Conservation (phyloP, 148 eudicot genomes). For the Nepenthes mirabilis region DNA sequence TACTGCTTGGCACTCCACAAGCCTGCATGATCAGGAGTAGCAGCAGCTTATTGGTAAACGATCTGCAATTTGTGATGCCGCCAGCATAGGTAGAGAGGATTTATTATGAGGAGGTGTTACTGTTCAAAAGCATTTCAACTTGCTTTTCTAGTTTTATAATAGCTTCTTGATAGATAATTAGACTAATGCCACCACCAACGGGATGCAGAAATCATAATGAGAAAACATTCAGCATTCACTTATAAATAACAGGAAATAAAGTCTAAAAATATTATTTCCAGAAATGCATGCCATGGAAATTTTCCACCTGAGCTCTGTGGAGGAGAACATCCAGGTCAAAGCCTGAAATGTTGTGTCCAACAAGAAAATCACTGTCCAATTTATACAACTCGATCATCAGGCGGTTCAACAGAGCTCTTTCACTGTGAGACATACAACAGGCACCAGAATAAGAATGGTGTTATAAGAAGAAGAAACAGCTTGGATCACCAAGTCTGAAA, state of each 20-base stretch:
- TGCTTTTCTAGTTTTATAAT: too few relatives aligned
- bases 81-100: too few relatives aligned
- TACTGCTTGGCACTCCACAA: slow-evolving; percentile 57
- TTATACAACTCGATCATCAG: slow-evolving; percentile 82
- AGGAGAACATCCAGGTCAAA: slow-evolving; percentile 93
- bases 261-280: not conserved
- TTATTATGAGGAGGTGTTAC: too few relatives aligned
- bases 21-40: slow-evolving; percentile 34
- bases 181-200: too few relatives aligned
- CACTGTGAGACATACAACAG: slow-evolving; percentile 34
- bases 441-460: not conserved
- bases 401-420: slow-evolving; percentile 77
- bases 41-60: too few relatives aligned
- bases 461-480: not conserved
- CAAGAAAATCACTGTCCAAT: slow-evolving; percentile 86
- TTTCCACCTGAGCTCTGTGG: slow-evolving; percentile 78
- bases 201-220: too few relatives aligned
- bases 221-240: too few relatives aligned
- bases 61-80: too few relatives aligned
- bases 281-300: not conserved
- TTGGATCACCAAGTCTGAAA: not conserved
- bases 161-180: too few relatives aligned
- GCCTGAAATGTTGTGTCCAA: slow-evolving; percentile 98
- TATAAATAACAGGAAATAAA: not conserved
- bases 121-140: too few relatives aligned